Conservation (phyloP, 1,284 basidiomycete species). For the Rhodotorula sp. region DNA sequence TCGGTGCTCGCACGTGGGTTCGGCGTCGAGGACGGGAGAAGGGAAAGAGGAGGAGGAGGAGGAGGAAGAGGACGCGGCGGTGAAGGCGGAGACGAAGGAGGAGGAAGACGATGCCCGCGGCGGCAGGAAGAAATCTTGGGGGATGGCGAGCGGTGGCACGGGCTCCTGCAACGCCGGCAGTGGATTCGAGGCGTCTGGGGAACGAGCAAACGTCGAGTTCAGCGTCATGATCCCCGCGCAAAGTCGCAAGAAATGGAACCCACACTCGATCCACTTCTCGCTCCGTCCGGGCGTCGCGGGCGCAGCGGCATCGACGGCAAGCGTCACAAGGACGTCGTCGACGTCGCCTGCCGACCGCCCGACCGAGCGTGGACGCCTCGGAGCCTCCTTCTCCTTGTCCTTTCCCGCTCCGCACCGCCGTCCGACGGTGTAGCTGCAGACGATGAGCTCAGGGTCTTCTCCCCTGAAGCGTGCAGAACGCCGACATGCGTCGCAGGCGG, state of each 20-base stretch:
- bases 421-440: slow-evolving; percentile 4
- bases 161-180: neutral
- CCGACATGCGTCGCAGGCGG: slow-evolving; percentile 12
- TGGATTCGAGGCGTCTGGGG: neutral
- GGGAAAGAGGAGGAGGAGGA: neutral
- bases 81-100: neutral
- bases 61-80: neutral
- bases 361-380: no score
- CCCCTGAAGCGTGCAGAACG: slow-evolving; percentile 22
- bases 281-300: neutral
- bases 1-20: no score
- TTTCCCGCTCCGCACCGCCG: neutral
- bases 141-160: no score
- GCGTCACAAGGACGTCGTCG: neutral
- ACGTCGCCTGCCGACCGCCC: no score
- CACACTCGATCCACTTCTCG: neutral
- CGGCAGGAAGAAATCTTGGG: neutral
- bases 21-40: no score
- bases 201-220: no score
- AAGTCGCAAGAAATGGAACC: neutral
- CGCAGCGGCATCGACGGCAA: neutral
- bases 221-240: neutral
- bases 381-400: no score
- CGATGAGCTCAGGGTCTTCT: slow-evolving; percentile 6
- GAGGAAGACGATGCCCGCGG: neutral